Percentiles rank a stretch among this genome's conserved stretches.
phyloP scores from a whole-genome alignment of 768 basidiomycete genomes.

The Xerocomellus dryophilus region DNA sequence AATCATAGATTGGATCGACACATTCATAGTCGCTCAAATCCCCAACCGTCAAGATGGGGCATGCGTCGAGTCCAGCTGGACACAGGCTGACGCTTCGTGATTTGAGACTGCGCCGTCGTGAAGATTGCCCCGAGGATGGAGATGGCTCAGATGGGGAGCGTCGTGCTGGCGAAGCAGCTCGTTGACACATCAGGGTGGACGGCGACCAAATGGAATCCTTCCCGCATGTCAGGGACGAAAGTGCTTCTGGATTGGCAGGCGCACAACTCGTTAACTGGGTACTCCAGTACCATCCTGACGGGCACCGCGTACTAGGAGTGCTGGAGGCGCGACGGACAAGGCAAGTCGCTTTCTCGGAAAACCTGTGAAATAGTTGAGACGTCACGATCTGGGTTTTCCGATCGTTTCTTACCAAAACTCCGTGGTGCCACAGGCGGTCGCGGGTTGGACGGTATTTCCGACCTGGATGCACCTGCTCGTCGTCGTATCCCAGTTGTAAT shows the following conservation, averaged over 20 bases:
- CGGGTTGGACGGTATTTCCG: neutral
- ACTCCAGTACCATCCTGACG: conserved; percentile 20
- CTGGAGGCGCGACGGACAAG: conserved; percentile 3
- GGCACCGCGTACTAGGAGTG: conserved; percentile 6
- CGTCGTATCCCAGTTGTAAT: conserved; percentile 5
- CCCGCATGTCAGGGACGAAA: conserved; percentile 31
- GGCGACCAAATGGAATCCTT: conserved; percentile 46
- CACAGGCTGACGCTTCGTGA: conserved; percentile 43
- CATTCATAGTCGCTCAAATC: conserved; percentile 53
- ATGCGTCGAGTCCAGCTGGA: conserved; percentile 53
- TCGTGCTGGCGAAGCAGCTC: conserved; percentile 26
- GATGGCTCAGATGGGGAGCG: conserved; percentile 31
- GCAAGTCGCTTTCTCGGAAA: conserved; percentile 12
- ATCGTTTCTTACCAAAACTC: conserved; percentile 13
- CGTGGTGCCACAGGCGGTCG: neutral
- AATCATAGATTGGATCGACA: conserved; percentile 58
- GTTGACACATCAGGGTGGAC: conserved; percentile 41
- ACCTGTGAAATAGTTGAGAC: conserved; percentile 4
- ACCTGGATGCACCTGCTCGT: conserved; percentile 2
- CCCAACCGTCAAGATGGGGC: conserved; percentile 46
- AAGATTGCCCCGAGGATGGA: conserved; percentile 16
- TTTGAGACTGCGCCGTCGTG: conserved; percentile 32
- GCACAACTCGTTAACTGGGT: conserved; percentile 2
- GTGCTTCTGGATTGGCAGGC: conserved; percentile 11
- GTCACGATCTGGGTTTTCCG: neutral